These are phyloP conservation scores for Rhodotorula graminis DNA, from an alignment of 768 basidiomycete genomes.

Conservation along the genomic window DNA sequence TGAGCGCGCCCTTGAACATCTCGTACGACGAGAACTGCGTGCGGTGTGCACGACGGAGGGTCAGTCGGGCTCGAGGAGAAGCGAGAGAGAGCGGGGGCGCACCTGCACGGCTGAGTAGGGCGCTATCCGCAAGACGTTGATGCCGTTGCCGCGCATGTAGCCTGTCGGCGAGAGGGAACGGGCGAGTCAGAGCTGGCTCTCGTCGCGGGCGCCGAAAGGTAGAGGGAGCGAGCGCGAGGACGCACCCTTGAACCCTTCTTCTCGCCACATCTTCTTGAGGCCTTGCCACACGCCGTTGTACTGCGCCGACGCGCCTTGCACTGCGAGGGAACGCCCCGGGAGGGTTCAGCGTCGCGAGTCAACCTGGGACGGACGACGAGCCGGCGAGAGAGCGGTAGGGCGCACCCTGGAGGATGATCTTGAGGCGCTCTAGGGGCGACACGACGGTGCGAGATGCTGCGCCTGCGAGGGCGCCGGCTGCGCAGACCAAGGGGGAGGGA, in stretches of 20 bases:
- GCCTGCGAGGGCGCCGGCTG: conserved; percentile 48
- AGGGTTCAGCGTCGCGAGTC: background rate
- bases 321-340: conserved; percentile 22
- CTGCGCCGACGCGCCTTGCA: conserved; percentile 60
- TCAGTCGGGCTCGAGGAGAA: no score
- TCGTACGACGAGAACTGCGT: conserved; percentile 39
- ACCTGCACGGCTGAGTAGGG: conserved; percentile 62
- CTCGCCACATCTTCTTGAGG: conserved; percentile 80
- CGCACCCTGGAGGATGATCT: conserved; percentile 70
- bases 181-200: background rate
- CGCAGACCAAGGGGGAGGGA: no score
- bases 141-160: conserved; percentile 82
- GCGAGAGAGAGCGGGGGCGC: conserved; percentile 40
- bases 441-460: conserved; percentile 82
- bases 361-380: background rate
- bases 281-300: conserved; percentile 82
- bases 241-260: conserved; percentile 68
- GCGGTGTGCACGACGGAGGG: no score
- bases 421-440: conserved; percentile 82
- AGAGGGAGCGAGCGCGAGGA: background rate
- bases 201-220: no score
- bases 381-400: background rate
- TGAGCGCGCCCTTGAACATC: conserved; percentile 59
- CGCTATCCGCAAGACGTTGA: conserved; percentile 82
- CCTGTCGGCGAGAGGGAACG: conserved; percentile 43